Conservation (phyloP, 192 early-diverging fungal genomes). For the Dimargaris cristalligena region DNA sequence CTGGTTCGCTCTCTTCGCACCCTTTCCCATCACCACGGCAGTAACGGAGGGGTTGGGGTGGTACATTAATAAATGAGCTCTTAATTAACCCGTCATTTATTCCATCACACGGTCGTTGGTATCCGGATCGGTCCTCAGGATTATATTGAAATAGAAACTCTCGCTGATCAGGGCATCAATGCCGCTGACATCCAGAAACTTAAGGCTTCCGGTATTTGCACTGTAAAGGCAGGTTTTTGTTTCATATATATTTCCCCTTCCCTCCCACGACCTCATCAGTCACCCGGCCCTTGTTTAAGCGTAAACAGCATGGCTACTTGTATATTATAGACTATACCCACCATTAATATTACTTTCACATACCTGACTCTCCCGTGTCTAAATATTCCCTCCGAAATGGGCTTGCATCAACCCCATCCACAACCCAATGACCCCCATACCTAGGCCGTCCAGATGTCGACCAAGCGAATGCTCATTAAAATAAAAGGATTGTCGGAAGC, state of each 20-base stretch:
- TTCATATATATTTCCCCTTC: too few species aligned
- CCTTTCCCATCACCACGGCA: background rate
- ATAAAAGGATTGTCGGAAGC: slow-evolving; percentile 72
- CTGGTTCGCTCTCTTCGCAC: background rate
- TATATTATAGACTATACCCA: too few species aligned
- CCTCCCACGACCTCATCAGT: too few species aligned
- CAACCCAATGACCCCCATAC: too few species aligned
- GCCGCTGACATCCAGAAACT: slow-evolving; percentile 65
- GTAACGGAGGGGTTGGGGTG: background rate
- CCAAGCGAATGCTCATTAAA: slow-evolving; percentile 37
- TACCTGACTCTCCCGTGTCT: too few species aligned
- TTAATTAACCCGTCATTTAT: background rate
- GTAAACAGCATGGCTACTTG: too few species aligned
- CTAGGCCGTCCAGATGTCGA: slow-evolving; percentile 62
- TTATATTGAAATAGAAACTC: slow-evolving; percentile 18
- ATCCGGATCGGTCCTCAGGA: background rate
- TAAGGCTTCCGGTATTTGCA: slow-evolving; percentile 56
- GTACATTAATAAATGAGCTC: background rate
- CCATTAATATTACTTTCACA: too few species aligned
- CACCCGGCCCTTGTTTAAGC: too few species aligned
- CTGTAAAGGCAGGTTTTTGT: slow-evolving; percentile 52
- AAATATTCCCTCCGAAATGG: too few species aligned
- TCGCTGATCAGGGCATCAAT: slow-evolving; percentile 50
- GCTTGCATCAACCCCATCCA: too few species aligned
- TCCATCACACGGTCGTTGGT: background rate